These are phyloP conservation scores for Tricholoma bakamatsutake DNA, from an alignment of 768 basidiomycete genomes.

Conservation along the genomic window DNA sequence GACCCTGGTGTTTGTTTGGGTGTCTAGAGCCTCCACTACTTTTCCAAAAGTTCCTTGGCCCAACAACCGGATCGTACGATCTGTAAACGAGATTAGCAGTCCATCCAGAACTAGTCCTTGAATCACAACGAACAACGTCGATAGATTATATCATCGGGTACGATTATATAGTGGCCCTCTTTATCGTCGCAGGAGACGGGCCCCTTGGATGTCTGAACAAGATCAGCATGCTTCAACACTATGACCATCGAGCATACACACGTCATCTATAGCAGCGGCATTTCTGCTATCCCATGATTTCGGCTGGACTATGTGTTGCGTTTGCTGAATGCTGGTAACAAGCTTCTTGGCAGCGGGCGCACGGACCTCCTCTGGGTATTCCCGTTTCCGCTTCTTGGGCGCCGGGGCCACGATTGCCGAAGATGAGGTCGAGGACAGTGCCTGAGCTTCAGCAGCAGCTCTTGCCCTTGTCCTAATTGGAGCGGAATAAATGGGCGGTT, in stretches of 20 bases:
- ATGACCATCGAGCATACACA: conserved; percentile 32
- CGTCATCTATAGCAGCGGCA: conserved; percentile 61
- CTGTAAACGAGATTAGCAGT: conserved; percentile 35
- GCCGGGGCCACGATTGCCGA: conserved; percentile 61
- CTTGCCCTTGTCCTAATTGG: conserved; percentile 81
- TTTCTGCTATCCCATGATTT: conserved; percentile 68
- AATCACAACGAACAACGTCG: conserved; percentile 60
- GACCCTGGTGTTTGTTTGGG: conserved; percentile 66
- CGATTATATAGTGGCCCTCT: conserved; percentile 97
- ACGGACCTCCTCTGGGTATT: conserved; percentile 68
- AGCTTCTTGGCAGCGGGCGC: conserved; percentile 61
- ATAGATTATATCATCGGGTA: conserved; percentile 83
- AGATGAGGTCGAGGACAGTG: conserved; percentile 63
- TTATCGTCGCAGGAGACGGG: conserved; percentile 87
- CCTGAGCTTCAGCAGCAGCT: conserved; percentile 82
- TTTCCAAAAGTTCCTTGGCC: conserved; percentile 99
- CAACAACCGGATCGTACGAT: conserved; percentile 84
- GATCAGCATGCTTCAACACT: conserved; percentile 13
- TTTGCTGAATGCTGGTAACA: conserved; percentile 41
- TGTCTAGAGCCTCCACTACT: conserved; percentile 90
- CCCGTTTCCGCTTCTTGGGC: conserved; percentile 81
- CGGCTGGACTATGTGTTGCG: conserved; percentile 42
- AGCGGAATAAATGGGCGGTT: conserved; percentile 68
- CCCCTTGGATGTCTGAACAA: conserved; percentile 55
- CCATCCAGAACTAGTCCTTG: conserved; percentile 4